These are phyloP conservation scores for Monilinia fructigena DNA, from an alignment of 2,329 filamentous ascomycete genomes.

Conservation along the genomic window DNA sequence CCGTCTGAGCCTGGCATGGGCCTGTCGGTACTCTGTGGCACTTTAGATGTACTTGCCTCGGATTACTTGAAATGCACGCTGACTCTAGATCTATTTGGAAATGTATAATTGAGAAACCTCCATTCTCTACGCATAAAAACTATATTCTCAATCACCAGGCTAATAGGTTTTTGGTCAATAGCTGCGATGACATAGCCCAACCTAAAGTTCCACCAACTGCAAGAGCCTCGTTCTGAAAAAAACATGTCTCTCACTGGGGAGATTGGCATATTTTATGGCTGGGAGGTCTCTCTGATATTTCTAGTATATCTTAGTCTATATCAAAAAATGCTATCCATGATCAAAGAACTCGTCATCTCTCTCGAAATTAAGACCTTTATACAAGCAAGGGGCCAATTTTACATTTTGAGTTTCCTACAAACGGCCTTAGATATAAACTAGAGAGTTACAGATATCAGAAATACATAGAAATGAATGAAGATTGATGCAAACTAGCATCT, in stretches of 20 bases:
- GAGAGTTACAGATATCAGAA: background rate
- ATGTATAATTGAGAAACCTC: background rate
- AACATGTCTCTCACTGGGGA: background rate
- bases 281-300: background rate
- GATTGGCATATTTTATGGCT: background rate
- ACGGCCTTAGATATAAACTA: slow-evolving; percentile 12
- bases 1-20: too few species aligned
- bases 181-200: background rate
- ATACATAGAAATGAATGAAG: background rate
- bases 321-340: background rate
- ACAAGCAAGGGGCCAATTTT: slow-evolving; percentile 12
- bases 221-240: background rate
- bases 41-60: too few species aligned
- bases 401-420: background rate
- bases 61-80: too few species aligned
- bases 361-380: background rate
- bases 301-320: background rate
- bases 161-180: background rate
- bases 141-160: background rate
- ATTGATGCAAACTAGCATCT: background rate
- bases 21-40: too few species aligned
- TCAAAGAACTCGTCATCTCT: background rate
- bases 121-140: background rate
- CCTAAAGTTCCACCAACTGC: too few species aligned
- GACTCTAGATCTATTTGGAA: too few species aligned